Conservation (phyloP, 164 flowering plant species). For the Vitis labrusca region DNA sequence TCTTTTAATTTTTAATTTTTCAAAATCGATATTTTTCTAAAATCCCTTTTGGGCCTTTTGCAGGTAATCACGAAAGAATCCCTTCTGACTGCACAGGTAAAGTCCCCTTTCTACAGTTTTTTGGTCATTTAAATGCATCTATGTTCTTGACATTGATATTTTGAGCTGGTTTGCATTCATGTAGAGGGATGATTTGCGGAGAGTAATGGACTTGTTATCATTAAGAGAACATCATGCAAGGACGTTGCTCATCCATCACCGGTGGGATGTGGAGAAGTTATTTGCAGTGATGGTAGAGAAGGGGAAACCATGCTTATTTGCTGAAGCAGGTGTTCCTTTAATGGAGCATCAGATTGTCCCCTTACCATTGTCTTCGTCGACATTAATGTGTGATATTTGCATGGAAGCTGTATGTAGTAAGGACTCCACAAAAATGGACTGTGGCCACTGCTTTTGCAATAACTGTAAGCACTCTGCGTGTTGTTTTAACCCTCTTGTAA, state of each 20-base stretch:
- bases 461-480: conserved; percentile 44
- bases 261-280: conserved; percentile 78
- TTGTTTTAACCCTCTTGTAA: too few relatives aligned
- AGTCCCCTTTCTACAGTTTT: not conserved
- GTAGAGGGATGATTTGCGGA: conserved; percentile 69
- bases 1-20: too few relatives aligned
- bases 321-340: conserved; percentile 62
- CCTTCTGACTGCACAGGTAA: conserved; percentile 79
- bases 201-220: conserved; percentile 69
- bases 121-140: too few relatives aligned
- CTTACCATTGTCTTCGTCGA: conserved; percentile 17
- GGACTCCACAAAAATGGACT: conserved; percentile 68
- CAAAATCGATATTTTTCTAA: too few relatives aligned
- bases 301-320: conserved; percentile 55
- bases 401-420: conserved; percentile 48
- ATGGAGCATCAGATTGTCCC: conserved; percentile 22
- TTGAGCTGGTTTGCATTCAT: conserved; percentile 5
- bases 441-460: conserved; percentile 86
- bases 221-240: conserved; percentile 80
- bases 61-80: conserved; percentile 80
- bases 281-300: conserved; percentile 62
- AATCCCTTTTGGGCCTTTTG: conserved; percentile 8
- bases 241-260: conserved; percentile 73
- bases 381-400: conserved; percentile 57
- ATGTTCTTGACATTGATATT: not conserved